A percentile compares a stretch with the other conserved stretches of the same genome.
Conservation (phyloP, 192 early-diverging fungal species). For the Coemansia sp. region DNA sequence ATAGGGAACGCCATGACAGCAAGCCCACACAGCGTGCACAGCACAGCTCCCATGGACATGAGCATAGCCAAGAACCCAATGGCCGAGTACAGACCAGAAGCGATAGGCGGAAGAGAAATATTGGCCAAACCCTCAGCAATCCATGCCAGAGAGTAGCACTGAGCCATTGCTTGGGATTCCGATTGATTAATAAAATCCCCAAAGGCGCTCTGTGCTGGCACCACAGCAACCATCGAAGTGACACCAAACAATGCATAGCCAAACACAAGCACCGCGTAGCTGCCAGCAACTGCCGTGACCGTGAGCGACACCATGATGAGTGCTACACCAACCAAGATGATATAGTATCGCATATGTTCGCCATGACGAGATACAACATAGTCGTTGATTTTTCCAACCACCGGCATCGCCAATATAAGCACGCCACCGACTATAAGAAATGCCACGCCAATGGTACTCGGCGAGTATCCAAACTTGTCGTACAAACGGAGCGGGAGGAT, state of each 20-base stretch:
- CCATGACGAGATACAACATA: slow-evolving; percentile 15
- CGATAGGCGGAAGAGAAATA: slow-evolving; percentile 33
- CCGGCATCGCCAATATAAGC: slow-evolving; percentile 40
- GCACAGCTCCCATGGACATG: slow-evolving; percentile 26
- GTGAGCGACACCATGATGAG: slow-evolving; percentile 22
- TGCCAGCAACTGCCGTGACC: slow-evolving; percentile 19
- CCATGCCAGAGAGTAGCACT: slow-evolving; percentile 47
- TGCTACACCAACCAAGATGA: slow-evolving; percentile 19
- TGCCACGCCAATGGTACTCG: slow-evolving; percentile 32
- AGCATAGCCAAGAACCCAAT: slow-evolving; percentile 35
- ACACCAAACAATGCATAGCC: slow-evolving; percentile 45
- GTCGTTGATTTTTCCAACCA: slow-evolving; percentile 34
- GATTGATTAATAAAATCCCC: slow-evolving; percentile 45
- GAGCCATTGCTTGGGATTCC: slow-evolving; percentile 37
- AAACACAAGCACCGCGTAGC: slow-evolving; percentile 29
- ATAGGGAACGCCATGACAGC: slow-evolving; percentile 30
- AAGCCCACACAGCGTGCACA: slow-evolving; percentile 23
- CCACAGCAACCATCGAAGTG: slow-evolving; percentile 36
- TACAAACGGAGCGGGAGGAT: slow-evolving; percentile 38
- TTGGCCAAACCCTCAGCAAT: slow-evolving; percentile 47
- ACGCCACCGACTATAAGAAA: slow-evolving; percentile 44
- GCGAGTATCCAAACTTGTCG: slow-evolving; percentile 42
- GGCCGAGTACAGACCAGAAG: slow-evolving; percentile 23
- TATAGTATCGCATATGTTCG: slow-evolving; percentile 47
- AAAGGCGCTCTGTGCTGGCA: slow-evolving; percentile 51